Evolutionary conservation across 768 basidiomycete genomes (phyloP).

Genomic region (Naganishia kalamii): DNA sequence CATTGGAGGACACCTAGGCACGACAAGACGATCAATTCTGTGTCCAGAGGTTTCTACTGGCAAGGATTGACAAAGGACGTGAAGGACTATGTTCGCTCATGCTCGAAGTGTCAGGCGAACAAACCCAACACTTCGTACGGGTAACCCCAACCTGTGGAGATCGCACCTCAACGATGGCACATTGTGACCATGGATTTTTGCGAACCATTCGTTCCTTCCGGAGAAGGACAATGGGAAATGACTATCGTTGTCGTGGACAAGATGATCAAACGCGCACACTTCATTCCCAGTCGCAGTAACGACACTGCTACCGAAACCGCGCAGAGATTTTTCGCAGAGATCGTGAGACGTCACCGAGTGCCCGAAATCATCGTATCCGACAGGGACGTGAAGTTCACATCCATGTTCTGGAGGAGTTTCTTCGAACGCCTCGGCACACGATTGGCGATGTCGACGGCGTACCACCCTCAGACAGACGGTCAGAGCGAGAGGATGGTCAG

Average conservation of each 20-base stretch:
- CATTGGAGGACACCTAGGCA: constrained; percentile 50
- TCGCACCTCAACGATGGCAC: too few relatives aligned
- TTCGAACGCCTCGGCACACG: constrained; percentile 40
- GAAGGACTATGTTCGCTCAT: constrained; percentile 43
- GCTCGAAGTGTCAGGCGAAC: constrained; percentile 44
- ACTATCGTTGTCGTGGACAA: constrained; percentile 49
- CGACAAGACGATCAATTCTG: constrained; percentile 40
- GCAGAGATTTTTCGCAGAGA: not conserved
- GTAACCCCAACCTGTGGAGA: constrained; percentile 32
- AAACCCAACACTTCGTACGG: constrained; percentile 45
- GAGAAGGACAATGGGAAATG: constrained; percentile 22
- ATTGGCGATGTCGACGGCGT: constrained; percentile 48
- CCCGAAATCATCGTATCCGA: constrained; percentile 50
- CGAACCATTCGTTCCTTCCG: not conserved
- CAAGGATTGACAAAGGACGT: constrained; percentile 38
- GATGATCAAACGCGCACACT: constrained; percentile 48
- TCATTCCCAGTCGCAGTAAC: constrained; percentile 46
- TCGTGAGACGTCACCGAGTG: constrained; percentile 38
- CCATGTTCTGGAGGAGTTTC: constrained; percentile 49
- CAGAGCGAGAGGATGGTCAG: constrained; percentile 40
- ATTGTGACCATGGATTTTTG: constrained; percentile 45
- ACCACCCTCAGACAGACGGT: constrained; percentile 51
- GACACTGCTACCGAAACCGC: constrained; percentile 40
- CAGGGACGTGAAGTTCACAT: constrained; percentile 50
- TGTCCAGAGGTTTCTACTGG: constrained; percentile 50